These are phyloP conservation scores for Fusarium brachygibbosum DNA, from an alignment of 2,329 filamentous ascomycete genomes.

Conservation along the genomic window DNA sequence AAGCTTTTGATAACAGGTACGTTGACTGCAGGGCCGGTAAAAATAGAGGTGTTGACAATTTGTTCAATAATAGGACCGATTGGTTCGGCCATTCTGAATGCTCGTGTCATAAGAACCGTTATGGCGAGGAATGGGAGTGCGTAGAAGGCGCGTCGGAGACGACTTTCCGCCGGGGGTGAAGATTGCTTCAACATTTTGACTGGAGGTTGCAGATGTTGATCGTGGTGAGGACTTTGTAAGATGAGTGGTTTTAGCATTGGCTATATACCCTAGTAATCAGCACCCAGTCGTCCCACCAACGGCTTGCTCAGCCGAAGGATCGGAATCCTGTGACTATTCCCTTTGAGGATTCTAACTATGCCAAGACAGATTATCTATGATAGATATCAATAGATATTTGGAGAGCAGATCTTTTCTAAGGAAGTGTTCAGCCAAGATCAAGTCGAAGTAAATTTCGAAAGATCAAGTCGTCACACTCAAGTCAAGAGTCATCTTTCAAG, in stretches of 20 bases:
- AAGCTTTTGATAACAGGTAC: constrained; percentile 36
- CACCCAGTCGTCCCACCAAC: constrained; percentile 9
- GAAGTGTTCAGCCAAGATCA: too few relatives aligned
- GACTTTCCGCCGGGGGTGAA: not conserved
- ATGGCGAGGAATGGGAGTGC: constrained; percentile 42
- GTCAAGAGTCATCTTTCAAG: too few relatives aligned
- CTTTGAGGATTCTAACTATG: not conserved
- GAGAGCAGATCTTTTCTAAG: not conserved
- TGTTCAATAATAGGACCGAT: constrained; percentile 26
- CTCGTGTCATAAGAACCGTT: constrained; percentile 38
- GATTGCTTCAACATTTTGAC: not conserved
- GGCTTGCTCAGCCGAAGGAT: not conserved
- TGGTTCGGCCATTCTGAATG: constrained; percentile 40
- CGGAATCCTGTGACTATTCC: not conserved
- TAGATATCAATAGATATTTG: not conserved
- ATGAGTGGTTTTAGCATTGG: constrained; percentile 3
- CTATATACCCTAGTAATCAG: not conserved
- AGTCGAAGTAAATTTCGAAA: too few relatives aligned
- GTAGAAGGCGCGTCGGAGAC: constrained; percentile 33
- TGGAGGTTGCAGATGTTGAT: not conserved
- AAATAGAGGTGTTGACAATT: constrained; percentile 10
- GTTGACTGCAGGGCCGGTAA: constrained; percentile 10
- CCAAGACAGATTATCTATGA: not conserved
- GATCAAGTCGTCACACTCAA: too few relatives aligned
- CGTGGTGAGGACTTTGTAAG: not conserved